Conservation (phyloP, 345 rosid species). For the Melaleuca alternifolia region DNA sequence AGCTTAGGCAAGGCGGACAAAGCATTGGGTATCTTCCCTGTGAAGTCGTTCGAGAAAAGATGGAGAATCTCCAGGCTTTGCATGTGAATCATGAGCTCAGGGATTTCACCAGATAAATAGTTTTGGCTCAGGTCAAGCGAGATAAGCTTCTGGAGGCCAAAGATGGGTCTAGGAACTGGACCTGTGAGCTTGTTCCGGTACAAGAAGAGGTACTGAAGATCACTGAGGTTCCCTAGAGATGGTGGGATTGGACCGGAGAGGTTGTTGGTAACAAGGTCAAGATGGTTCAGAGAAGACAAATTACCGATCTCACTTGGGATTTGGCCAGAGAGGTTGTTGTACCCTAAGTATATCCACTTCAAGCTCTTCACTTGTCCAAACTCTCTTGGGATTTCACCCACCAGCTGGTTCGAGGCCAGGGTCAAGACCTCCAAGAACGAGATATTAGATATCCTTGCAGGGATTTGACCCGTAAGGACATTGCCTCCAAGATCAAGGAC, state of each 20-base stretch:
- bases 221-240: conserved; percentile 41
- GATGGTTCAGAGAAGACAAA: conserved; percentile 46
- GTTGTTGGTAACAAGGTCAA: conserved; percentile 87
- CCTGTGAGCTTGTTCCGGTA: conserved; percentile 71
- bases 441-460: conserved; percentile 35
- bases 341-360: conserved; percentile 82
- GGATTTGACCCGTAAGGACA: conserved; percentile 49
- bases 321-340: conserved; percentile 74
- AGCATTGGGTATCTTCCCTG: conserved; percentile 52
- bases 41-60: conserved; percentile 66
- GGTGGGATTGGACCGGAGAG: conserved; percentile 64
- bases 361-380: conserved; percentile 42
- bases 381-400: conserved; percentile 43
- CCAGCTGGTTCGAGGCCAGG: conserved; percentile 68
- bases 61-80: conserved; percentile 71
- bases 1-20: conserved; percentile 60
- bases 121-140: conserved; percentile 86
- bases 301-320: conserved; percentile 58
- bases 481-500: conserved; percentile 85
- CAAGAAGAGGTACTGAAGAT: conserved; percentile 61
- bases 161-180: conserved; percentile 45
- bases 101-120: conserved; percentile 60
- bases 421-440: conserved; percentile 49
- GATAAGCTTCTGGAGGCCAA: conserved; percentile 35
- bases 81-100: conserved; percentile 37